phyloP scores from a whole-genome alignment of 2,329 filamentous ascomycete genomes.

The Fusarium sp. region DNA sequence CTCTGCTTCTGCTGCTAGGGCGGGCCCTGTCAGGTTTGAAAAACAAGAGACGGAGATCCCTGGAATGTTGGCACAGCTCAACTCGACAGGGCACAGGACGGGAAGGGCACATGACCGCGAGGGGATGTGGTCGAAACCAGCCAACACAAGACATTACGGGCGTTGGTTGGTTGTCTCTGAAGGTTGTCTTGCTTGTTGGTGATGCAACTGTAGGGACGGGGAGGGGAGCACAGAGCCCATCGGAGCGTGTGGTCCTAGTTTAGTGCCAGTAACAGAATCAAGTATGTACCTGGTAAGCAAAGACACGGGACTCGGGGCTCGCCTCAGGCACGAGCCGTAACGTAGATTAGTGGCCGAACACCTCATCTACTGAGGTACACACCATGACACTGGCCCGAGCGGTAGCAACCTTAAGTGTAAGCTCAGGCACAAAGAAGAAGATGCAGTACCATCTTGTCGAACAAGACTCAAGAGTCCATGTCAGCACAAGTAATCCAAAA shows the following conservation, averaged over 20 bases:
- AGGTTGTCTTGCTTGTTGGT: conserved; percentile 7
- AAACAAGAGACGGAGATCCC: conserved; percentile 1
- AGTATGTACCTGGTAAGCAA: background rate
- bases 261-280: background rate
- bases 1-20: background rate
- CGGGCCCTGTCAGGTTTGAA: conserved; percentile 16
- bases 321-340: conserved; percentile 21
- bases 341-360: conserved; percentile 18
- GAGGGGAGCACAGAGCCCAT: background rate
- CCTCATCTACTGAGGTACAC: background rate
- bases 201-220: background rate
- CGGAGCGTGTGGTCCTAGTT: too few species aligned
- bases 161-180: background rate
- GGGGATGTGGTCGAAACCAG: conserved; percentile 24
- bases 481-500: background rate
- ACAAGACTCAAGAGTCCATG: background rate
- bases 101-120: conserved; percentile 33
- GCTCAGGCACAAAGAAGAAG: conserved; percentile 2
- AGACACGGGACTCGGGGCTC: conserved; percentile 5
- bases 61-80: conserved; percentile 24
- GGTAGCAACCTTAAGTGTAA: conserved; percentile 9
- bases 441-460: background rate
- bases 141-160: conserved; percentile 18
- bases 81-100: conserved; percentile 7
- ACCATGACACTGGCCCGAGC: conserved; percentile 22